Evolutionary conservation across 106 monocot genomes (phyloP).

Genomic region (Narthecium ossifragum): DNA sequence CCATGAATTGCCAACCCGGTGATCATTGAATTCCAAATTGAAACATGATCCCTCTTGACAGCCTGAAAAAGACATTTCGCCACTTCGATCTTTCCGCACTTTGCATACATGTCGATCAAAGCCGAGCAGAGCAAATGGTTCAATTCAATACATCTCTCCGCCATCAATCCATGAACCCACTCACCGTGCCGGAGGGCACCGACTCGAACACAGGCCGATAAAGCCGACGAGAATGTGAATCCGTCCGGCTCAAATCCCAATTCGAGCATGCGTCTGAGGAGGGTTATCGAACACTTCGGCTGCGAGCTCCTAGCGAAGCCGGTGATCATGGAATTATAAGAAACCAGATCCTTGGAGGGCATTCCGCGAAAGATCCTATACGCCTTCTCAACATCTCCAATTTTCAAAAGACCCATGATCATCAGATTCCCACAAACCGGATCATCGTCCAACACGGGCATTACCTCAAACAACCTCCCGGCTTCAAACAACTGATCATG

Average conservation of each 20-base stretch:
- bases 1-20: constrained; percentile 46
- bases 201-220: constrained; percentile 36
- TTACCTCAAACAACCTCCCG: constrained; percentile 17
- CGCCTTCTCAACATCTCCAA: constrained; percentile 19
- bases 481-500: constrained; percentile 19
- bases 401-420: constrained; percentile 19
- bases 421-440: constrained; percentile 35
- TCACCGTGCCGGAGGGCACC: constrained; percentile 27
- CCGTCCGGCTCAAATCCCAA: constrained; percentile 31
- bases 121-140: constrained; percentile 40
- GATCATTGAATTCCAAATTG: constrained; percentile 60
- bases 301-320: constrained; percentile 15
- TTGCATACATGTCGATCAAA: constrained; percentile 52
- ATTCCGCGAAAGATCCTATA: constrained; percentile 20
- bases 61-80: constrained; percentile 19
- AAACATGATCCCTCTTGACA: constrained; percentile 10
- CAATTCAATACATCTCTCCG: constrained; percentile 9
- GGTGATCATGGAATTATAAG: constrained; percentile 53
- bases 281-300: constrained; percentile 20
- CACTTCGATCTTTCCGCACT: constrained; percentile 38
- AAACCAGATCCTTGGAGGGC: constrained; percentile 36
- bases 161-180: constrained; percentile 33
- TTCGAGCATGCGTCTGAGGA: constrained; percentile 24
- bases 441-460: constrained; percentile 4
- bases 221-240: constrained; percentile 32